Base-by-base conservation (phyloP, 2,329 filamentous ascomycete species). In the Fusarium longipes region DNA sequence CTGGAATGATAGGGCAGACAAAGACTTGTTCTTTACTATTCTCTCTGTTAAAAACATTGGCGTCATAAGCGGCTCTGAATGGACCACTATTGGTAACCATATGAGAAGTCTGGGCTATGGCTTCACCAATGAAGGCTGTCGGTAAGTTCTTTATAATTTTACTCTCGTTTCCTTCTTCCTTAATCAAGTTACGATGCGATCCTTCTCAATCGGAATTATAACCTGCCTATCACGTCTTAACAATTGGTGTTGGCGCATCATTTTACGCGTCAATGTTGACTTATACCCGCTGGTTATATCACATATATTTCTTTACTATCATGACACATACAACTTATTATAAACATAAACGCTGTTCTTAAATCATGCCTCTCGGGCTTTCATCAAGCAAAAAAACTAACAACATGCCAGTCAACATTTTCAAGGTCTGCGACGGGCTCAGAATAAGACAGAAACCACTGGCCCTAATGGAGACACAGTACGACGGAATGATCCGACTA, bases 91-190 rank as follows among this genome's bases (percentile, higher is more conserved):
- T 70, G 86, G 86, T 65, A 86, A 86, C 75, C 81, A 86, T 64
- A 88, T 89, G 86, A 82, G 86, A 62, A 76, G 78, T 33, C 71
- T 87, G 57, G 86, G 86, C 55, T 88, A 89, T 70, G 85, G 85
- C 76, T 88, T 89, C 75, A 88, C 86, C 18, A 88, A 89, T 79
- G 86, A 89, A 74, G 86, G 86, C 70, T 88, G 86, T 69, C 85
- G 86, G 86, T 88, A 79, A 79, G 86, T 84, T 47, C 49, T 25
- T 35, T 57, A 24, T 40, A 30, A 12, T 47, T 39, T 40, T 44
- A 44, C 58, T 67, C 52, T 51, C 22, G 55, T 50, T 29, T 25
- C 25, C 18, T 55, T 10, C 33, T 36, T 25, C 24, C 39, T 25
- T 51, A 42, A 4, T 54, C 33, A 22, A 35, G n/a, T 48, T 29